These are phyloP conservation scores for Trichosporon sp. DNA, from an alignment of 1,284 basidiomycete species.

Conservation along the genomic window DNA sequence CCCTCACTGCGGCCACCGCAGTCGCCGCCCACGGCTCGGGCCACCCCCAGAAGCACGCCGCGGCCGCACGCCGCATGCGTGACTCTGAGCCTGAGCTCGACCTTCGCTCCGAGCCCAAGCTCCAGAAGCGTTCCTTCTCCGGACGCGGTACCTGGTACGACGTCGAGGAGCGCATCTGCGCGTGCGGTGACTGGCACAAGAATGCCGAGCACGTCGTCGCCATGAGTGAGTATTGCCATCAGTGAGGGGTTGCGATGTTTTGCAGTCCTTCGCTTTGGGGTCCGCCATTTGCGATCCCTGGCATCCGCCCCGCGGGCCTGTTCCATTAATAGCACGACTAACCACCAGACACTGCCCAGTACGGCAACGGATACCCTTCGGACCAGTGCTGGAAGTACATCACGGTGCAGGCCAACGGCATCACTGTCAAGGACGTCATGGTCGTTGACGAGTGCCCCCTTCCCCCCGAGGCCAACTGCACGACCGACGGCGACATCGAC, in stretches of 20 bases:
- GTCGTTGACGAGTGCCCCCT: slow-evolving; percentile 15
- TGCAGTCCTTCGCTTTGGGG: background rate
- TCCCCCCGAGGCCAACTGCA: slow-evolving; percentile 7
- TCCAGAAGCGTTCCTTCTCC: slow-evolving; percentile 4
- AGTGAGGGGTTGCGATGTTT: background rate
- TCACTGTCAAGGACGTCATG: slow-evolving; percentile 15
- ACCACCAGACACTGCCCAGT: slow-evolving; percentile 11
- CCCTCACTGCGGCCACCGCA: slow-evolving; percentile 21
- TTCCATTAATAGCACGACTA: slow-evolving; percentile 3
- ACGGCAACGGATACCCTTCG: slow-evolving; percentile 10
- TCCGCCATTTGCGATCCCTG: background rate
- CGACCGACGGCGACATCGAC: slow-evolving; percentile 8
- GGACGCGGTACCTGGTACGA: slow-evolving; percentile 13
- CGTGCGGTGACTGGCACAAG: slow-evolving; percentile 17
- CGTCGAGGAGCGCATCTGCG: slow-evolving; percentile 15
- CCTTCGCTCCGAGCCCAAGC: background rate
- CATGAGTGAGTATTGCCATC: slow-evolving; percentile 16
- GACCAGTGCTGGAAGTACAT: slow-evolving; percentile 19
- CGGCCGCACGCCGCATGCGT: slow-evolving; percentile 25
- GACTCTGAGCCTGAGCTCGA: background rate
- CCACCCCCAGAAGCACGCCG: slow-evolving; percentile 30
- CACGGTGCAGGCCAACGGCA: slow-evolving; percentile 14
- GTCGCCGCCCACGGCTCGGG: slow-evolving; percentile 27
- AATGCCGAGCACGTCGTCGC: slow-evolving; percentile 7
- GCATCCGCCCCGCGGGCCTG: background rate